phyloP scores from a whole-genome alignment of 2,329 filamentous ascomycete genomes.

The Colletotrichum tropicicola region DNA sequence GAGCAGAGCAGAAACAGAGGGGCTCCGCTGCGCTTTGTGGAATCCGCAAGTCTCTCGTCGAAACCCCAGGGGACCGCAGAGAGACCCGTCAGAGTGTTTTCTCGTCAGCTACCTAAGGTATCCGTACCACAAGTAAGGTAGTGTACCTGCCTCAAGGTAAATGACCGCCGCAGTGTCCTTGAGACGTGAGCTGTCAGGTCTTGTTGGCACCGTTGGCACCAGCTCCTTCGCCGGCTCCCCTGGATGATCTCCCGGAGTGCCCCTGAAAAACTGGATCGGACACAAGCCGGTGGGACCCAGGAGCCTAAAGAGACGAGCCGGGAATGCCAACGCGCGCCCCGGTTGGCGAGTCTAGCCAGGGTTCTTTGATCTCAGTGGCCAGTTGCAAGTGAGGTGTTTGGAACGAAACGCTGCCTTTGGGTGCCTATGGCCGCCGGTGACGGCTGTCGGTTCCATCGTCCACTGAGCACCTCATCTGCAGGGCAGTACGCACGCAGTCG shows the following conservation, averaged over 20 bases:
- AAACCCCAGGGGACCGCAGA: not conserved
- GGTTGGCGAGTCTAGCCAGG: constrained; percentile 19
- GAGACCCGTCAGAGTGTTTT: too few relatives aligned
- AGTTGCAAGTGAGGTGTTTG: not conserved
- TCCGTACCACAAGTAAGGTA: too few relatives aligned
- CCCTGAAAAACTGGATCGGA: constrained; percentile 30
- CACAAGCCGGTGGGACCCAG: constrained; percentile 26
- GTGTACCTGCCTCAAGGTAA: not conserved
- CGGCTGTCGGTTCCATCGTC: not conserved
- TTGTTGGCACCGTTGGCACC: constrained; percentile 8
- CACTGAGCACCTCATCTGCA: constrained; percentile 3
- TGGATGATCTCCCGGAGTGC: constrained; percentile 31
- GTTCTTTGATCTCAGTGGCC: constrained; percentile 1
- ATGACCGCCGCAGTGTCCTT: not conserved
- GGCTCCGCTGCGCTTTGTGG: not conserved
- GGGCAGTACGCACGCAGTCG: not conserved
- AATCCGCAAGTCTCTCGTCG: constrained; percentile 4
- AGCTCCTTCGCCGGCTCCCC: constrained; percentile 25
- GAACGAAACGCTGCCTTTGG: not conserved
- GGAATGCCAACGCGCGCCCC: constrained; percentile 24
- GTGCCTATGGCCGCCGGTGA: not conserved
- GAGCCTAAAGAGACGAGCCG: constrained; percentile 29
- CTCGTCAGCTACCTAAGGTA: too few relatives aligned
- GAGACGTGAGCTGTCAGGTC: constrained; percentile 1
- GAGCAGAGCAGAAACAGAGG: not conserved